These are phyloP conservation scores for Xylaria sp. DNA, from an alignment of 2,329 filamentous ascomycete genomes.

Conservation along the genomic window DNA sequence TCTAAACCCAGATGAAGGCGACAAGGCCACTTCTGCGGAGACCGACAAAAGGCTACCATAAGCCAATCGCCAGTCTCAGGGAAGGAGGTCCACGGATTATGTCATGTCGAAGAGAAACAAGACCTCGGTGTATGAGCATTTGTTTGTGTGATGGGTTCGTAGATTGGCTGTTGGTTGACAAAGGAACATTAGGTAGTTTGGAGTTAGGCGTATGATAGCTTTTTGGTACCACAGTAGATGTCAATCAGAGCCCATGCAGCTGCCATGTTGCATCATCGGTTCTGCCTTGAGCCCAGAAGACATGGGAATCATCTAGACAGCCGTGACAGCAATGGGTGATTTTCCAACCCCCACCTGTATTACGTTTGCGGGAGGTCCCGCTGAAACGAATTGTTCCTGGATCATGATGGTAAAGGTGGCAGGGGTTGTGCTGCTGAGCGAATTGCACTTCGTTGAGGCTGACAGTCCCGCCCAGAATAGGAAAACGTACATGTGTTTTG, in stretches of 20 bases:
- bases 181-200: slow-evolving; percentile 6
- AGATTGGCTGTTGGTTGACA: background rate
- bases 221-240: slow-evolving; percentile 14
- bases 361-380: slow-evolving; percentile 10
- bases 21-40: slow-evolving; percentile 55
- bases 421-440: background rate
- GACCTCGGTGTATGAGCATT: background rate
- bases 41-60: slow-evolving; percentile 53
- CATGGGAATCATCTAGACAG: slow-evolving; percentile 7
- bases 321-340: background rate
- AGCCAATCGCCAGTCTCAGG: background rate
- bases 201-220: slow-evolving; percentile 28
- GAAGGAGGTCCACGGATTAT: slow-evolving; percentile 11
- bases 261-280: background rate
- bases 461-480: slow-evolving; percentile 8
- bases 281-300: slow-evolving; percentile 5
- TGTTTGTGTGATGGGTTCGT: background rate
- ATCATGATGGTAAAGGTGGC: background rate
- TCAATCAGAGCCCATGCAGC: slow-evolving; percentile 8
- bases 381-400: slow-evolving; percentile 10
- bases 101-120: slow-evolving; percentile 10
- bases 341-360: slow-evolving; percentile 9
- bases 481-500: slow-evolving; percentile 18
- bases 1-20: slow-evolving; percentile 70
- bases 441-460: slow-evolving; percentile 4